Percentiles rank a stretch among this genome's conserved stretches.
phyloP scores from a whole-genome alignment of 139 green algal genomes.

The Coelastrella sp. region DNA sequence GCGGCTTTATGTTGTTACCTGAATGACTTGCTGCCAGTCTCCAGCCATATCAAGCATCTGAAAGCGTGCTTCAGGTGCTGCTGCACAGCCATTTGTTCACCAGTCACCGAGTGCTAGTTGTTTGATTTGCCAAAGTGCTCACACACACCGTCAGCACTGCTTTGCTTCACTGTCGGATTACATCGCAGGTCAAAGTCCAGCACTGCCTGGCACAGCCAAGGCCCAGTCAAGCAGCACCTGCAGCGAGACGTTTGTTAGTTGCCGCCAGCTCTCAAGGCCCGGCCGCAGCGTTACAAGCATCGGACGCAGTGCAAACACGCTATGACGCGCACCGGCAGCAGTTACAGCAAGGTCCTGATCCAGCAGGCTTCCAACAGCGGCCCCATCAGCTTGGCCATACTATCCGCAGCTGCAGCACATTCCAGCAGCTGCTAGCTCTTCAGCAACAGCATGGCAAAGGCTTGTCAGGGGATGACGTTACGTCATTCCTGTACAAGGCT shows the following conservation, averaged over 20 bases:
- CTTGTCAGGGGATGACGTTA: neutral
- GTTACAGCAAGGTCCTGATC: neutral
- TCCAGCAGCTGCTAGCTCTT: neutral
- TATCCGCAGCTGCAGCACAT: conserved; percentile 1
- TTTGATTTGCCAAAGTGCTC: too few relatives aligned
- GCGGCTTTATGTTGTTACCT: too few relatives aligned
- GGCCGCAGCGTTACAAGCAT: neutral
- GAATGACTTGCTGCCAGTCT: too few relatives aligned
- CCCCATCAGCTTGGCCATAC: conserved; percentile 7
- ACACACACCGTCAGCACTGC: too few relatives aligned
- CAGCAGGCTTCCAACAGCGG: conserved; percentile 16
- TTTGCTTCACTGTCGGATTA: too few relatives aligned
- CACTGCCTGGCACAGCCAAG: neutral
- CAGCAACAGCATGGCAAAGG: neutral
- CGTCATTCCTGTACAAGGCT: neutral
- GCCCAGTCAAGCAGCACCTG: too few relatives aligned
- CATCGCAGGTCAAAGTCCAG: neutral
- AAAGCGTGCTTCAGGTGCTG: too few relatives aligned
- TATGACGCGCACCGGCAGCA: neutral
- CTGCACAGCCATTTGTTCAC: too few relatives aligned
- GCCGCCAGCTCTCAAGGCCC: neutral
- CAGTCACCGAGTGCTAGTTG: too few relatives aligned
- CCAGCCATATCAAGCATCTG: too few relatives aligned
- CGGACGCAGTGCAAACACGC: neutral
- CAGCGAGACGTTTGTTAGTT: too few relatives aligned